Evolutionary conservation across 2,329 filamentous ascomycete genomes (phyloP), one percentile per base, ranked within the genome.

Genomic region (Aspergillus udagawae): DNA sequence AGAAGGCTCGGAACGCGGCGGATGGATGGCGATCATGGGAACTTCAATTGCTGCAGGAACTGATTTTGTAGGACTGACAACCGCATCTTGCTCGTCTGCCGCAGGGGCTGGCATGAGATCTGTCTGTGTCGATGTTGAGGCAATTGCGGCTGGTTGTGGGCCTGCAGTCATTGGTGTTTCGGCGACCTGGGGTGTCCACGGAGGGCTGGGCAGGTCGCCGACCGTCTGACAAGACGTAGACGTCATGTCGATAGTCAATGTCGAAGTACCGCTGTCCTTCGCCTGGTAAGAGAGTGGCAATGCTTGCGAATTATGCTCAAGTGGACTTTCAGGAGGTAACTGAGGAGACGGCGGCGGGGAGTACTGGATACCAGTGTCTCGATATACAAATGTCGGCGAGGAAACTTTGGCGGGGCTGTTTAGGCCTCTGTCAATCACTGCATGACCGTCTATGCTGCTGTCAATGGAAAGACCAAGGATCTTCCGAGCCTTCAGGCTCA

Each of bases 1-100:
- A 4, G 87, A 80, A n/a, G 93, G 92, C 50, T 89, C 85, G 55
- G 91, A 96, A 3, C 83, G 86, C 0, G 94, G 93, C 32, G 94
- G 94, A 65, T 96, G 90, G 52, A 99, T 91, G 55, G 91, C 89
- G 69, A 99, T 99, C 66, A 87, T 90, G 0, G 93, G 93, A 60
- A 97, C 89, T 4, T 80, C 85, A 74, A 63, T 56, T 51, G 60
- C 65, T 10, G 53, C 25, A 44, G 64, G 55, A 10, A 57, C 47
- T 20, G 52, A 57, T 35, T 60, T 58, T 35, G 60, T 57, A 3
- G 55, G 60, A 6, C 54, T 61, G 38, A 62, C 49, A 21, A 45
- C 58, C 32, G 51, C n/a, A 29, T 59, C 56, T 27, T 53, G 65
- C 50, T 49, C 60, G 59, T 61, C 54, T n/a, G 25, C 57, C 35